Evolutionary conservation across 345 rosid species (phyloP).

Genomic region (Trapa incisa): DNA sequence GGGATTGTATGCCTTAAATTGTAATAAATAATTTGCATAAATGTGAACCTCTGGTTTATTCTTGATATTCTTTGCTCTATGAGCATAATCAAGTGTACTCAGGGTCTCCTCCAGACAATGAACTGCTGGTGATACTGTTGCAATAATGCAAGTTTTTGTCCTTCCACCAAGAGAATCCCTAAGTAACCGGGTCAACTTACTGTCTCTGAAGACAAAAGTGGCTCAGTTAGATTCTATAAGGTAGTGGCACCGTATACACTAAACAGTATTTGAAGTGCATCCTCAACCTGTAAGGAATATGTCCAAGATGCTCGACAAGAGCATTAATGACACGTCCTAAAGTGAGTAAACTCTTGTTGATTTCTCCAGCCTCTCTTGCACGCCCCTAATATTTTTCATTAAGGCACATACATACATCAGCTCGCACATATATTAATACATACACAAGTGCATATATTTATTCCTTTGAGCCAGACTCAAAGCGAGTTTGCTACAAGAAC

Average conservation of each 20-base stretch:
- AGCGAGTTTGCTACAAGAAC: neutral
- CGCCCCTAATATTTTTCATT: slow-evolving; percentile 45
- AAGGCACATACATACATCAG: neutral
- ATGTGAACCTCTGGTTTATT: slow-evolving; percentile 89
- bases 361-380: slow-evolving; percentile 99
- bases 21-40: neutral
- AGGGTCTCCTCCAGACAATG: slow-evolving; percentile 95
- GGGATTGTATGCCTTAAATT: neutral
- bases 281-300: slow-evolving; percentile 56
- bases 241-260: neutral
- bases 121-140: slow-evolving; percentile 98
- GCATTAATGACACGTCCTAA: slow-evolving; percentile 95
- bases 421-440: too few relatives aligned
- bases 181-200: slow-evolving; percentile 93
- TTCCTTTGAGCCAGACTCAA: neutral
- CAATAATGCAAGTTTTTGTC: slow-evolving; percentile 97
- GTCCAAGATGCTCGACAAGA: slow-evolving; percentile 98
- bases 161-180: slow-evolving; percentile 99
- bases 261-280: slow-evolving; percentile 17
- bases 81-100: slow-evolving; percentile 96
- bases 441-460: neutral
- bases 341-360: slow-evolving; percentile 93
- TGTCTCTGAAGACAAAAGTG: slow-evolving; percentile 48
- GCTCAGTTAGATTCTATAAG: slow-evolving; percentile 1
- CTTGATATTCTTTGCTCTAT: slow-evolving; percentile 87